Base-by-base conservation (phyloP, 768 basidiomycete species). In the Kockovaella imperatae region DNA sequence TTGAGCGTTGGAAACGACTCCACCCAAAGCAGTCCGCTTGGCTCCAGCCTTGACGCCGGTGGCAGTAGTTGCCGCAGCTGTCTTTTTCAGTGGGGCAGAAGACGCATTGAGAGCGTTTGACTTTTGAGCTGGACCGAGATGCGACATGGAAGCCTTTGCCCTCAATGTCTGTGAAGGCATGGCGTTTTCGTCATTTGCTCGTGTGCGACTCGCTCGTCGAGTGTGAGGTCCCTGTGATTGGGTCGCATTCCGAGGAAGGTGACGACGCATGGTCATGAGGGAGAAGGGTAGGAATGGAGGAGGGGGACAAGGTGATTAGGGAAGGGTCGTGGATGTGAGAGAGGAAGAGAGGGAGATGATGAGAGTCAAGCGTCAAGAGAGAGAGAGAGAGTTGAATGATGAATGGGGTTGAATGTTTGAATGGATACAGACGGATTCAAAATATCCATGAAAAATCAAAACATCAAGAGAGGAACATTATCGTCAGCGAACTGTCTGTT, bases 21-120 rank as follows among this genome's bases (percentile, higher is more conserved):
- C 87, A 50, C 81, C 80, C 42, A 91, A 77, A 32, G 82, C 86
- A 26, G 83, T 77, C 56, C 88, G 79, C 67, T 81, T 80, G 18
- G 76, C 73, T 35, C 74, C 76, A 28, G 74, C 74, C 76, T 87
- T 88, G 57, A 75, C 71, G 49, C 69, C 66, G 26, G 78, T 76
- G 65, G 78, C 77, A 26, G 75, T 70, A 49, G 69, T 66, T 26
- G 78, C 76, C 65, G 78, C 77, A 28, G 75, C 70, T 39, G 76
- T 52, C 52, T 60, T 64, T 53, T 59, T 64, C 29, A 28, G 50
- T 29, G 52, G 49, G 18, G 43, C 40, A 13, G 40, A 35, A 14
- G 45, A 31, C 11, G 42, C 32, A 14, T 39, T 49, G 21, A 30
- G 48, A 17, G 49, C 50, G 40, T 28, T 34, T 41, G 50, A 47